Evolutionary conservation across 148 eudicot species (phyloP), one percentile per base, ranked within the genome.

Genomic region (Beta vulgaris): DNA sequence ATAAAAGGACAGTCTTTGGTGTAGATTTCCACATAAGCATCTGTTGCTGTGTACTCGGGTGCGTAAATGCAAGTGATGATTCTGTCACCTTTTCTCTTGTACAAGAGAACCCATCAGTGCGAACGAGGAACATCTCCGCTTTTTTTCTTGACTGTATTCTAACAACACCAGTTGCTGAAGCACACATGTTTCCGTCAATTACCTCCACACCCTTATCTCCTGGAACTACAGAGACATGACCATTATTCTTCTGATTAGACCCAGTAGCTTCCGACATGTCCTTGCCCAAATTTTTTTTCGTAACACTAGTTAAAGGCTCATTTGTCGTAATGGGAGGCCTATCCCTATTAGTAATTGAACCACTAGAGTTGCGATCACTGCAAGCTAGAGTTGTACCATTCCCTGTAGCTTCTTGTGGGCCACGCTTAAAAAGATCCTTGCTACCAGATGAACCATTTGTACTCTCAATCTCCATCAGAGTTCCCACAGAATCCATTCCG

Each of bases 11-110:
- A 74, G 97, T 95, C 83, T 89, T 95, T 37, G 99, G 99, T n/a
- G 85, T 77, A 60, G 99, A 90, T 84, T 95, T 95, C 99, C 99
- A 95, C 92, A 95, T 69, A 79, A 95, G 96, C 99, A 95, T 95
- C 90, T 95, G 99, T 72, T 95, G 97, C 83, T 95, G 99, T 60
- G 99, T 95, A 84, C 92, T 95, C 46, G 99, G 99, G 85, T 95
- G 99, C 82, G 97, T 86, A 82, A 95, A 92, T 3, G 99, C 99
- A 86, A 95, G 87, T 67, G 99, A 95, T 61, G 99, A 92, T 84
- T 95, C 97, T 23, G 93, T 90, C 63, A 95, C 99, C 88, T 88
- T 92, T 83, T 95, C 99, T 80, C 99, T 86, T 28, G 88, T 63
- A 83, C 99, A 95, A 69, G 99, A 95, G 82, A 92, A 79, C 36